Conservation (phyloP, 768 basidiomycete genomes). For the Podaxis sp. region DNA sequence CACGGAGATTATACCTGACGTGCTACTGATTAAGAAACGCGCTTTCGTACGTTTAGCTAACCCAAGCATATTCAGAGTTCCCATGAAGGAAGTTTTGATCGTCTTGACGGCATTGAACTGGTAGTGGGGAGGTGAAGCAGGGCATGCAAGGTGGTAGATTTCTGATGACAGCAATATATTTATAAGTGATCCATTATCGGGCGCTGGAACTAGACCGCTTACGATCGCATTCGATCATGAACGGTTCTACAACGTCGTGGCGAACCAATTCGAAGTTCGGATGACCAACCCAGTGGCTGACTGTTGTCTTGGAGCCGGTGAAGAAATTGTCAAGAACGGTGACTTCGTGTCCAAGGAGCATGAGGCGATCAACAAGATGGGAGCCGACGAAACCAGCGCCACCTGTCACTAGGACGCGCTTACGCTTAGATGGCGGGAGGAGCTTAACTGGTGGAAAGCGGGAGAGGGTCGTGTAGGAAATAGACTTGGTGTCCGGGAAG, state of each 20-base stretch:
- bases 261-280: constrained; percentile 99
- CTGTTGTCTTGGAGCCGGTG: constrained; percentile 96
- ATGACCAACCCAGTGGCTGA: constrained; percentile 94
- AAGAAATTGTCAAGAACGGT: constrained; percentile 99
- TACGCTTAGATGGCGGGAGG: constrained; percentile 72
- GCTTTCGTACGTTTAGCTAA: constrained; percentile 97
- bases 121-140: constrained; percentile 96
- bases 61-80: constrained; percentile 98
- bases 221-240: constrained; percentile 99
- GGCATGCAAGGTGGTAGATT: constrained; percentile 98
- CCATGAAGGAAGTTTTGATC: constrained; percentile 97
- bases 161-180: constrained; percentile 44
- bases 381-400: constrained; percentile 99
- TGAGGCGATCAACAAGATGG: constrained; percentile 95
- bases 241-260: constrained; percentile 96
- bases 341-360: constrained; percentile 97
- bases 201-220: constrained; percentile 29
- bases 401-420: constrained; percentile 92
- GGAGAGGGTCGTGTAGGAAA: constrained; percentile 90
- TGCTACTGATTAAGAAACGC: constrained; percentile 93
- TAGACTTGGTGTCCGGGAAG: constrained; percentile 74
- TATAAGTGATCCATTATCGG: constrained; percentile 16
- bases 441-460: constrained; percentile 93
- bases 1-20: constrained; percentile 66
- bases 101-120: constrained; percentile 99